Conservation (phyloP, 352 stramenopile genomes). For the Phytophthora foliorum region DNA sequence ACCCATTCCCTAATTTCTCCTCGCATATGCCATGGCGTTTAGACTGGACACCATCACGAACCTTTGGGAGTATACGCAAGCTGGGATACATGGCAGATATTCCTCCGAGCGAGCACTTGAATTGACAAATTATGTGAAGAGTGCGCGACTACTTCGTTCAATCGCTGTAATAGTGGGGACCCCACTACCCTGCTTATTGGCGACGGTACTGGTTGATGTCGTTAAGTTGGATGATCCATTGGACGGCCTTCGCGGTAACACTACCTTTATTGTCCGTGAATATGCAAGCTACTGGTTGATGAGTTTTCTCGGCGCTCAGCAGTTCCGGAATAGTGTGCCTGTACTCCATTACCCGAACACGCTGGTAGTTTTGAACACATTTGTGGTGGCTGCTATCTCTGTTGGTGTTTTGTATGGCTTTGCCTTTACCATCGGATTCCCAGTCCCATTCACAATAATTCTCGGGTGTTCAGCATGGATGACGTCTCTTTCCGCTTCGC, state of each 20-base stretch:
- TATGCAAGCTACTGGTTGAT: not conserved
- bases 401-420: constrained; percentile 3
- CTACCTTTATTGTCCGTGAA: constrained; percentile 2
- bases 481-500: constrained; percentile 1
- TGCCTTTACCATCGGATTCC: constrained; percentile 4
- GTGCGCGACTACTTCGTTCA: not conserved
- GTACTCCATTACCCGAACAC: not conserved
- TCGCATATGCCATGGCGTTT: too few relatives aligned
- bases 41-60: too few relatives aligned
- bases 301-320: not conserved
- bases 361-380: not conserved
- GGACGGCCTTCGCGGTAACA: not conserved
- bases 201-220: constrained; percentile 12
- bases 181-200: constrained; percentile 15
- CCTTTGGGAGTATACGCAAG: not conserved
- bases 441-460: constrained; percentile 30
- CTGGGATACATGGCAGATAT: not conserved
- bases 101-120: not conserved
- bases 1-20: too few relatives aligned
- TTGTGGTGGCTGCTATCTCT: not conserved
- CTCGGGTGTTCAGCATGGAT: constrained; percentile 14
- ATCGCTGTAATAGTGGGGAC: constrained; percentile 11
- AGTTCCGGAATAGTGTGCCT: not conserved
- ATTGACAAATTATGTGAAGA: not conserved
- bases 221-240: constrained; percentile 10